Base-by-base conservation (phyloP, 257 asterid species). In the Solanum tacnaense region DNA sequence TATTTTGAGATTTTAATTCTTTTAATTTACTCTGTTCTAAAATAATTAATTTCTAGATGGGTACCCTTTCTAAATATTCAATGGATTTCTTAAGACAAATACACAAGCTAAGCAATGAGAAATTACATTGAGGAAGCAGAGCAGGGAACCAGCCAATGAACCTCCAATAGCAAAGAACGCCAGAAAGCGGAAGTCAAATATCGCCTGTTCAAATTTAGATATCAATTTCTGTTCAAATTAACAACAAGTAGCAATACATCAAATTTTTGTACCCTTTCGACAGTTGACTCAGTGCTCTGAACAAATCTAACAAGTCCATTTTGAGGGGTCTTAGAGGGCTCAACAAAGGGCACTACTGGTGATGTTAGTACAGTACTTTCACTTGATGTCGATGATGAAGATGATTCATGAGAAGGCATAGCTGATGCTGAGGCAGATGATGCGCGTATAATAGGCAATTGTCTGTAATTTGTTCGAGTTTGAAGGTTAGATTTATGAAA, bases 91-190 rank as follows among this genome's bases (percentile, higher is more conserved):
- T 31, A 31, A 60, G 70, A 60, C 27, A 60, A 60, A 60, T 60
- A 60, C 27, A 60, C 21, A 49, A 39, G 13, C 46, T 39, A 39
- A 39, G 46, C 12, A 39, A 13, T 46, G 56, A 46, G 20, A 1
- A 58, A 82, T 93, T 94, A 96, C 98, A 90, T 96, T 95, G 68
- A 95, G 96, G 90, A 96, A 96, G 95, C 98, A 96, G 85, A 96
- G 94, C 89, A 96, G 84, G 36, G 98, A 96, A 88, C 98, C 98
- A 6, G 98, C 98, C 90, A 96, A 89, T 16, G 98, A 95, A 76
- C 98, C 98, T 38, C 93, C 98, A 56, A 95, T 90, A 27, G 98
- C 98, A 74, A 95, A 87, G 90, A 96, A 98, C 23, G 98, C 98
- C 93, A 96, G 89, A 90, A 96, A 96, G 3, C 98, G 96, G 13